Base-by-base conservation (phyloP, 2,329 filamentous ascomycete species). In the Penicillium digitatum region DNA sequence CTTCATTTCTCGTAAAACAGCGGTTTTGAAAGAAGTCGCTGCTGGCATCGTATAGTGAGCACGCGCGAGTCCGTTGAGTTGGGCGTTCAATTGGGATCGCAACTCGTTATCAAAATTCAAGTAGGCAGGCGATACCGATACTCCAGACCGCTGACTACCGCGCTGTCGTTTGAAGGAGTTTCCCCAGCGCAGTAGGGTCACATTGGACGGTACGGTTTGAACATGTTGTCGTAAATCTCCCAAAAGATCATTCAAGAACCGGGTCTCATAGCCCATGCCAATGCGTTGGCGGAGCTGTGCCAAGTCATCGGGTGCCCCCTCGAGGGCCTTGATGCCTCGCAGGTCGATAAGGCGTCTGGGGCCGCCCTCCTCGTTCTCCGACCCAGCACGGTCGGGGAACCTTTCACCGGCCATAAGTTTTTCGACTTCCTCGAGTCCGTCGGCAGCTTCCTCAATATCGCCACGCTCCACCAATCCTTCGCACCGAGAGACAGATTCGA, bases 111-210 rank as follows among this genome's bases (percentile, higher is more conserved):
- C 87, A 31, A 87, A 84, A 27, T 83, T 80, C 67, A 96, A 80
- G 73, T 96, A 99, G 3, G 87, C 82, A 1, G 93, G 92, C 50
- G 89, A 85, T 4, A 80, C 79, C 0, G 88, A 88, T 18, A 87
- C 81, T 45, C 86, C 83, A 57, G 87, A 81, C 49, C 80, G 79
- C 63, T 88, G 85, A 3, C 79, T 80, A 32, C 88, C 88, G 48
- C 89, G 85, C 39, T 84, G 79, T 57, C 90, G 83, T 66, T 87
- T 83, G 24, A 88, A 89, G 18, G 90, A 85, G 62, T 82, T 86
- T 52, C 87, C 89, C 90, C 93, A 96, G 62, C 94, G 83, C 64
- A 89, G 85, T 12, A 99, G 76, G 1, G 95, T 93, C 45, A 90
- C 87, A 32, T 84, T 76, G 1, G 77, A 76, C 0, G 90, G 85